phyloP scores from a whole-genome alignment of 345 rosid species.

The Iberis pinnata region DNA sequence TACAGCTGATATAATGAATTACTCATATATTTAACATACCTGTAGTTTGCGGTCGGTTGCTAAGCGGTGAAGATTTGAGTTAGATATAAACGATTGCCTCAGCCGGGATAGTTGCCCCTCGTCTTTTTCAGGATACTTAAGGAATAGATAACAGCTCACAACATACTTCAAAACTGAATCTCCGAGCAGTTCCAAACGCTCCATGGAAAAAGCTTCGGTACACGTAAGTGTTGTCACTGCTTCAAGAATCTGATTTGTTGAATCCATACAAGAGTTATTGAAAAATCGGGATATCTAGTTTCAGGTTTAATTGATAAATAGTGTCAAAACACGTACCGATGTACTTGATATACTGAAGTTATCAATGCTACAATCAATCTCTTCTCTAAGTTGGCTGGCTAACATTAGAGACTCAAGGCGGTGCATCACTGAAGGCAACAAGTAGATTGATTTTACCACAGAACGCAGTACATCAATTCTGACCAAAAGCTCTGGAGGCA shows the following conservation, averaged over 20 bases:
- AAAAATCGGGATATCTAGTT: not conserved
- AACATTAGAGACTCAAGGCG: conserved; percentile 77
- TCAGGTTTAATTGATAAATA: conserved; percentile 1
- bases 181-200: conserved; percentile 93
- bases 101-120: conserved; percentile 58
- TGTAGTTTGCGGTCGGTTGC: conserved; percentile 60
- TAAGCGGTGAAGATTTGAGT: conserved; percentile 54
- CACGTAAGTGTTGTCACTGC: conserved; percentile 70
- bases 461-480: conserved; percentile 40
- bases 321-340: conserved; percentile 41
- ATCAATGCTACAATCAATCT: conserved; percentile 43
- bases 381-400: conserved; percentile 86
- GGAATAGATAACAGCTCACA: conserved; percentile 64
- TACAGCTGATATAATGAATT: conserved; percentile 5
- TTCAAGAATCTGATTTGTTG: conserved; percentile 57
- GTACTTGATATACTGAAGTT: conserved; percentile 48
- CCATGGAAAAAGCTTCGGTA: conserved; percentile 77
- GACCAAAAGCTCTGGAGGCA: conserved; percentile 85
- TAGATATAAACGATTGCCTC: conserved; percentile 46
- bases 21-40: conserved; percentile 35
- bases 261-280: conserved; percentile 1
- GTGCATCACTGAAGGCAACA: conserved; percentile 78
- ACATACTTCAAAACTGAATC: conserved; percentile 86
- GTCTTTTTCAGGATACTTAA: conserved; percentile 52
- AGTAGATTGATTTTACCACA: conserved; percentile 53